Percentiles rank a stretch among this genome's conserved stretches.
Evolutionary conservation across 2,329 filamentous ascomycete genomes (phyloP).

Genomic region (Daldinia sp.): DNA sequence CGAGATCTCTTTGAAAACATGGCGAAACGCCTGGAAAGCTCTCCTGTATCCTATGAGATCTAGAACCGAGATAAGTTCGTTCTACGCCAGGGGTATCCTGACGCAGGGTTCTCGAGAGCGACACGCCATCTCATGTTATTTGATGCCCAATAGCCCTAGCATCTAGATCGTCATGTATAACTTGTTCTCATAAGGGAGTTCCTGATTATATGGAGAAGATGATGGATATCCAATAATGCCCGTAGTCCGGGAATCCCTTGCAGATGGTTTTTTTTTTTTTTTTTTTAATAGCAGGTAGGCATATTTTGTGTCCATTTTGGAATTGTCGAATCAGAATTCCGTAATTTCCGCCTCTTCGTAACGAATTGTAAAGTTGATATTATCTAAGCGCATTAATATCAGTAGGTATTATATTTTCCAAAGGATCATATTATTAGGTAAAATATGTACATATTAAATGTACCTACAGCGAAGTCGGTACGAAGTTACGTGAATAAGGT

Average conservation of each 20-base stretch:
- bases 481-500: conserved; percentile 4
- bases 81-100: not conserved
- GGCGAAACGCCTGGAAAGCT: conserved; percentile 3
- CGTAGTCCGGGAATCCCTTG: conserved; percentile 8
- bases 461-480: conserved; percentile 12
- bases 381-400: not conserved
- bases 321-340: conserved; percentile 7
- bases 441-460: not conserved
- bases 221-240: conserved; percentile 6
- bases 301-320: not conserved
- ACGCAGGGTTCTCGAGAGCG: conserved; percentile 5
- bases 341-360: conserved; percentile 13
- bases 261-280: no score
- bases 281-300: conserved; percentile 1
- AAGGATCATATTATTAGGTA: not conserved
- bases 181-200: conserved; percentile 16
- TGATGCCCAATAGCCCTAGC: conserved; percentile 26
- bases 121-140: conserved; percentile 5
- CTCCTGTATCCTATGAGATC: conserved; percentile 18
- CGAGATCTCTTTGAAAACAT: not conserved
- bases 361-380: not conserved
- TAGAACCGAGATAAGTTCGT: not conserved
- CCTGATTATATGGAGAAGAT: conserved; percentile 24
- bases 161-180: not conserved
- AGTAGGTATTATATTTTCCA: not conserved